Percentiles rank a stretch among this genome's conserved stretches.
These are phyloP conservation scores for Paramecium biaurelia DNA, from an alignment of 73 alveolate species.

Conservation along the genomic window DNA sequence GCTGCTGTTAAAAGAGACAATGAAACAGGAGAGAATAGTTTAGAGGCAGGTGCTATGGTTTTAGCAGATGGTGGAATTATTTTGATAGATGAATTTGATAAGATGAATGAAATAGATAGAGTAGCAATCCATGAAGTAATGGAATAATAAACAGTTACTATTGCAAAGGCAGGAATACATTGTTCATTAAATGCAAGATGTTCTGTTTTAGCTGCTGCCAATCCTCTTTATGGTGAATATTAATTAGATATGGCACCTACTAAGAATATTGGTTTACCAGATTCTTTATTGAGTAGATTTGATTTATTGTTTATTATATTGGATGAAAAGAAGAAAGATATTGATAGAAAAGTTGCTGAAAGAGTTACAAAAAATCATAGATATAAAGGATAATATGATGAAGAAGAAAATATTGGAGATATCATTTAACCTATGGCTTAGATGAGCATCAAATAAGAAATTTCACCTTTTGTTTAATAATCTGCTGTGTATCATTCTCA, in stretches of 20 bases:
- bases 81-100: slow-evolving; percentile 99
- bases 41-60: slow-evolving; percentile 99
- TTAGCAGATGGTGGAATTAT: slow-evolving; percentile 99
- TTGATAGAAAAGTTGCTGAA: slow-evolving; percentile 90
- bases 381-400: slow-evolving; percentile 59
- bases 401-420: slow-evolving; percentile 56
- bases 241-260: slow-evolving; percentile 86
- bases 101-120: slow-evolving; percentile 99
- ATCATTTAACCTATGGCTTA: slow-evolving; percentile 32
- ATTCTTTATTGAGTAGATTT: slow-evolving; percentile 97
- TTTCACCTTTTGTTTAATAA: slow-evolving; percentile 72
- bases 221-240: slow-evolving; percentile 99
- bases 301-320: slow-evolving; percentile 96
- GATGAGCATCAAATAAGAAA: slow-evolving; percentile 56
- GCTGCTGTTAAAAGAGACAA: slow-evolving; percentile 98
- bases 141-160: slow-evolving; percentile 99
- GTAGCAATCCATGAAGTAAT: slow-evolving; percentile 99
- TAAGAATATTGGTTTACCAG: slow-evolving; percentile 99
- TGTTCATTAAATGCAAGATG: slow-evolving; percentile 99
- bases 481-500: slow-evolving; percentile 48
- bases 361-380: slow-evolving; percentile 96
- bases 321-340: slow-evolving; percentile 90
- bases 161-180: slow-evolving; percentile 99
- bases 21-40: slow-evolving; percentile 95
- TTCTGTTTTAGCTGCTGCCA: slow-evolving; percentile 99